Evolutionary conservation across 495 filamentous ascomycete genomes (phyloP), one percentile per base, ranked within the genome.

Genomic region (Mytilinidion resinicola): DNA sequence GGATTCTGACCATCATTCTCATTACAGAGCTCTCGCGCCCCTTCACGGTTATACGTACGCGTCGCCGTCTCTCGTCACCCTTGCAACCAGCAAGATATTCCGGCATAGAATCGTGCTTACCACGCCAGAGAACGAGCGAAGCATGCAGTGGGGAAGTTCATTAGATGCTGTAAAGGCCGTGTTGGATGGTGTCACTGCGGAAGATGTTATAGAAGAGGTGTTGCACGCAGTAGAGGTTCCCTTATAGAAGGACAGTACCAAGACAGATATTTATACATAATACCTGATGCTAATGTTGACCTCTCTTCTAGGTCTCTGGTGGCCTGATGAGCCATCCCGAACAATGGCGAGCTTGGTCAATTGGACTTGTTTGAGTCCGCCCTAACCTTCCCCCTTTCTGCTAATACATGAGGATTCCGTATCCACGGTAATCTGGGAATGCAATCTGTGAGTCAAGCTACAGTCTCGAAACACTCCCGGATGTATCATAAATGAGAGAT

Each of bases 121-220:
- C 1, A 74, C 68, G 1, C 79, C 88, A 0, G 84, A 85, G 59
- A 78, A 80, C 54, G 93, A 99, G 73, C 73, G 91, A 42, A 96
- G 91, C 67, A 78, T 95, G 74, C 90, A 95, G 69, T 99, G 93
- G 80, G 93, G 93, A 4, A 96, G 91, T 69, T 84, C 95, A 53
- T 38, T 85, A 3, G 74, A 72, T 21, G 87, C 87, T 9, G 81
- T 96, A 1, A 76, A 78, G 46, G 75, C 76, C 34, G 57, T 89
- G 55, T 65, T 97, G 20, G 81, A 82, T 15, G 84, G 83, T 17
- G 73, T 93, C 8, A 84, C 80, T 1, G 78, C 84, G 0, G 89
- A 92, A 65, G 82, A 85, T 57, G 85, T 96, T 2, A 77, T 97
- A 41, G 90, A 96, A 51, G 89, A 95, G 55, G 89, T 96, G 2